These are phyloP conservation scores for Penicillium palitans DNA, from an alignment of 2,329 filamentous ascomycete genomes.

Conservation along the genomic window DNA sequence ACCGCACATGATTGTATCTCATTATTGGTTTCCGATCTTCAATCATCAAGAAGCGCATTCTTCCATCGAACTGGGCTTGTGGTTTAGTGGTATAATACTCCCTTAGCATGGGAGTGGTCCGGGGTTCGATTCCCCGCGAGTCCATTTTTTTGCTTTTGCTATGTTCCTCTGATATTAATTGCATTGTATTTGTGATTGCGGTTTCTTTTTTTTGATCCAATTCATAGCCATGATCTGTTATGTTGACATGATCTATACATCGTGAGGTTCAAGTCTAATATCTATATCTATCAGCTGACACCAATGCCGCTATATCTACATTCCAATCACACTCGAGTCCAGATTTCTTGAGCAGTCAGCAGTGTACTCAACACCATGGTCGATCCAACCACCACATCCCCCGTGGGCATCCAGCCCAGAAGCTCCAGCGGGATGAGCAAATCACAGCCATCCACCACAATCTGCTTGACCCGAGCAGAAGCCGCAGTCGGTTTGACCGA, in stretches of 20 bases:
- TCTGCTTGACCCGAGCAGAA: constrained; percentile 45
- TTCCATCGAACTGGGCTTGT: constrained; percentile 33
- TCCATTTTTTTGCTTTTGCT: constrained; percentile 35
- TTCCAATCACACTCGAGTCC: constrained; percentile 43
- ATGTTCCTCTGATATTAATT: background rate
- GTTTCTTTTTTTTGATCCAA: background rate
- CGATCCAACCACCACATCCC: constrained; percentile 55
- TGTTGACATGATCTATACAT: background rate
- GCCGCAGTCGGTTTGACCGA: background rate
- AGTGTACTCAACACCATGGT: constrained; percentile 64
- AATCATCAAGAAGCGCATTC: accelerated
- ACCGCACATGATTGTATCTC: background rate
- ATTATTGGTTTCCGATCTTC: background rate
- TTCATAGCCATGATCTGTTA: background rate
- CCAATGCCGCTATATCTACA: background rate
- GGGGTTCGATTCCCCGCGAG: constrained; percentile 52
- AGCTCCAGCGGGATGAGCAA: constrained; percentile 60
- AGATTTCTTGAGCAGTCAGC: constrained; percentile 61
- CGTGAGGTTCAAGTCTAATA: background rate
- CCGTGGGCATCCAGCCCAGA: constrained; percentile 61
- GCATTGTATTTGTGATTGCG: background rate
- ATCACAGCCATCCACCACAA: constrained; percentile 62
- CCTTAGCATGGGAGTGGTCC: constrained; percentile 52
- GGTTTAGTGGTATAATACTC: constrained; percentile 53
- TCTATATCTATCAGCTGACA: background rate